phyloP scores from a whole-genome alignment of 805 yeast species.

The Lipomyces spencermartinsiae region DNA sequence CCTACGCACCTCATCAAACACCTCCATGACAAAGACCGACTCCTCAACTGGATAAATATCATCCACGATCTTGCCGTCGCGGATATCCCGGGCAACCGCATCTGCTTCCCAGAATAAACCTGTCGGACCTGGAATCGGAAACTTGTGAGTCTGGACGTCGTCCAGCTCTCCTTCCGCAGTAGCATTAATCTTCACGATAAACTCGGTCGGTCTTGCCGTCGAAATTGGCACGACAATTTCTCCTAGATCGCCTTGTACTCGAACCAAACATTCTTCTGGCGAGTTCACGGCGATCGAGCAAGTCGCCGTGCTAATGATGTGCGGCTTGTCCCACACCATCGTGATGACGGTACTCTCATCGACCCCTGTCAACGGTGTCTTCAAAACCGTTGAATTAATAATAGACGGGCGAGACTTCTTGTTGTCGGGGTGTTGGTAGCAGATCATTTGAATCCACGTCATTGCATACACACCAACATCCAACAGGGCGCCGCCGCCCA shows the following conservation, averaged over 20 bases:
- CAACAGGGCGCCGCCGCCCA: slow-evolving; percentile 63
- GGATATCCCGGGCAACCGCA: slow-evolving; percentile 56
- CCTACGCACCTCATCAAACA: slow-evolving; percentile 56
- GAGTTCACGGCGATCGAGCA: slow-evolving; percentile 5
- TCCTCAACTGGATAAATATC: slow-evolving; percentile 53
- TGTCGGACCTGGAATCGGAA: slow-evolving; percentile 39
- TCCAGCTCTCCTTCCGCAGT: slow-evolving; percentile 9
- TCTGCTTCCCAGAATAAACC: slow-evolving; percentile 66
- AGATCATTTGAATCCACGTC: slow-evolving; percentile 47
- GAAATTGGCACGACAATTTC: slow-evolving; percentile 24
- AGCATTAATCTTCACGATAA: slow-evolving; percentile 3
- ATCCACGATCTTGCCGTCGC: slow-evolving; percentile 50
- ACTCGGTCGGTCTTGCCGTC: slow-evolving; percentile 24
- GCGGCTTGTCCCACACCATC: slow-evolving; percentile 22
- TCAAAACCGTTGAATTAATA: slow-evolving; percentile 13
- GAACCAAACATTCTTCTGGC: slow-evolving; percentile 9
- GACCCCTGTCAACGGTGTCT: slow-evolving; percentile 20
- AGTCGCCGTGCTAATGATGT: slow-evolving; percentile 17
- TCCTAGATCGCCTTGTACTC: slow-evolving; percentile 30
- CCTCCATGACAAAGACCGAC: slow-evolving; percentile 54
- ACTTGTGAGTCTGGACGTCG: slow-evolving; percentile 5
- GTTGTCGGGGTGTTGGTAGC: slow-evolving; percentile 29
- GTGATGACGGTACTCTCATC: slow-evolving; percentile 23
- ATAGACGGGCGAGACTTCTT: slow-evolving; percentile 18
- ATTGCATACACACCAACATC: slow-evolving; percentile 62